Base-by-base conservation (phyloP, 208 protist genomes). In the Crithidia sp. region DNA sequence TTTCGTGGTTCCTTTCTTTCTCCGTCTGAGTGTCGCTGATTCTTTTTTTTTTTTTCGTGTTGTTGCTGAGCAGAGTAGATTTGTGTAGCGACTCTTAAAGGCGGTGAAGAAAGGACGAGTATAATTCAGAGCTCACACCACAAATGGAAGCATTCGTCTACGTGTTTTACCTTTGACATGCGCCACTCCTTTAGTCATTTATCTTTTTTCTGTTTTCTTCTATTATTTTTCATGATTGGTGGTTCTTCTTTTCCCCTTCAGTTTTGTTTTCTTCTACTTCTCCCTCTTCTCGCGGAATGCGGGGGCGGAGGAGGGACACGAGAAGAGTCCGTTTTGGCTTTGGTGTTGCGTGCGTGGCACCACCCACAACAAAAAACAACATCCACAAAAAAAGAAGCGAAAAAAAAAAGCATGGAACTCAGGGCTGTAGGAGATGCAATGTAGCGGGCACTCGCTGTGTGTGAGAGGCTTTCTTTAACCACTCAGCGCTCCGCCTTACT, bases 131-230 rank as follows among this genome's bases (percentile, higher is more conserved):
- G 45, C 45, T 49, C 9, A 13, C 7, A 13, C 45, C 12, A 13
- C 45, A 49, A 28, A 28, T 28, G 28, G 1, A 28, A 28, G 28
- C 28, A 28, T 28, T 28, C 28, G 28, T 49, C 9, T 13, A 49
- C 45, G 45, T 13, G 45, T 49, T 49, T 49, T 49, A 49, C 45
- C 45, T 49, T 13, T 49, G 12, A 0, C 9, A 13, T 49, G 45
- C 45, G 12, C 7, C 45, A 49, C 45, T 14, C 45, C 12, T 14
- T 49, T 44, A 71, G 19, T 47, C 40, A 7, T 69, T 59, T 61
- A n/a, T 60, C 43, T 67, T 79, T 61, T 64, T 66, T 79, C 47
- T 74, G 41, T 70, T 28, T 65, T 75, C 57, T 61, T 67, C 61
- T 66, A 70, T 53, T 74, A n/a, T 62, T 55, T 17, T 55, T 28